phyloP scores from a whole-genome alignment of 371 early-diverging fungal genomes.

The Apophysomyces elegans region DNA sequence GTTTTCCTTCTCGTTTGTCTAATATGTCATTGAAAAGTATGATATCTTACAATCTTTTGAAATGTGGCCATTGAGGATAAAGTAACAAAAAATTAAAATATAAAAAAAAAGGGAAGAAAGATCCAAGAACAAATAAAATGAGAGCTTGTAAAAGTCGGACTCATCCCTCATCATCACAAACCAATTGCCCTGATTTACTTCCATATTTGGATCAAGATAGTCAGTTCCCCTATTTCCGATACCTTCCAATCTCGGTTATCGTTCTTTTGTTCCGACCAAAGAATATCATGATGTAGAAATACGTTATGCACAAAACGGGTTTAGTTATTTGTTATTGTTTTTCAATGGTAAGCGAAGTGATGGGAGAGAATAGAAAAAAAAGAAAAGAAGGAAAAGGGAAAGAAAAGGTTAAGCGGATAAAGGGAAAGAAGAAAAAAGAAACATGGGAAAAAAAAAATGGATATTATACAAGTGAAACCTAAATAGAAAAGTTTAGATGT shows the following conservation, averaged over 20 bases:
- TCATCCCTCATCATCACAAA: background rate
- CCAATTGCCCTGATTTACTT: background rate
- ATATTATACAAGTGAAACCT: conserved; percentile 10
- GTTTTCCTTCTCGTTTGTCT: background rate
- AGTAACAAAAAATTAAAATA: too few species aligned
- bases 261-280: too few species aligned
- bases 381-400: background rate
- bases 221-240: background rate
- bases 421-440: background rate
- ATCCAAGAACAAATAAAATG: background rate
- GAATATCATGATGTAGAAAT: too few species aligned
- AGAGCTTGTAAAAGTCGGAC: conserved; percentile 2
- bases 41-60: conserved; percentile 1
- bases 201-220: background rate
- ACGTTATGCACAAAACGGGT: background rate
- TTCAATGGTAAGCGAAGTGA: too few species aligned
- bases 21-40: background rate
- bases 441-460: background rate
- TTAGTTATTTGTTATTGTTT: too few species aligned
- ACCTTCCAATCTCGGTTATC: background rate
- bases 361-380: too few species aligned
- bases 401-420: background rate
- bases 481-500: conserved; percentile 42
- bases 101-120: background rate
- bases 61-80: background rate